These are phyloP conservation scores for Verticillium nonalfalfae DNA, from an alignment of 2,329 filamentous ascomycete species.

Conservation along the genomic window DNA sequence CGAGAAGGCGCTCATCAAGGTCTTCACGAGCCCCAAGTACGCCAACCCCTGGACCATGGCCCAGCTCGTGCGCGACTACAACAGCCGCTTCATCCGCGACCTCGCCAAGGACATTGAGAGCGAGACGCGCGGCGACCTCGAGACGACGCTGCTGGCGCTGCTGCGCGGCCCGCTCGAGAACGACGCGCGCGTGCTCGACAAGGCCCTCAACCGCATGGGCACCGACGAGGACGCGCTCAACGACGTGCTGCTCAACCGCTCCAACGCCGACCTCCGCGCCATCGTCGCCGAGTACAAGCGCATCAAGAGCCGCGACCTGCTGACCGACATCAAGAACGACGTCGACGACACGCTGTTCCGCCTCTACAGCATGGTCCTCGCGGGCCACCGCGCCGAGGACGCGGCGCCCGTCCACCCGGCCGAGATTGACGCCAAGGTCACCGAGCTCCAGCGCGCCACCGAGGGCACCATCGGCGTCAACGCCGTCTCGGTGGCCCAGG, in stretches of 20 bases:
- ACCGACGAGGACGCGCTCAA: constrained; percentile 26
- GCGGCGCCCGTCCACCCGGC: constrained; percentile 14
- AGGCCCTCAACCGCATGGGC: constrained; percentile 20
- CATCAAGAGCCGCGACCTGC: constrained; percentile 19
- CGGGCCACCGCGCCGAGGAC: constrained; percentile 19
- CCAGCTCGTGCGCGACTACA: constrained; percentile 23
- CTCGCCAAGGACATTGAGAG: constrained; percentile 24
- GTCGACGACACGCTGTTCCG: constrained; percentile 22
- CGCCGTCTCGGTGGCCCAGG: constrained; percentile 21
- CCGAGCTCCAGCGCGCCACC: constrained; percentile 23
- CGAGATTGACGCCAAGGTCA: constrained; percentile 25
- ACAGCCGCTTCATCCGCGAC: constrained; percentile 23
- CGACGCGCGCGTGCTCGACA: constrained; percentile 21
- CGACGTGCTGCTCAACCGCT: constrained; percentile 25
- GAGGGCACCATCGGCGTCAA: constrained; percentile 23
- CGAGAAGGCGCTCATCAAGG: constrained; percentile 19
- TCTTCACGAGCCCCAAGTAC: constrained; percentile 23
- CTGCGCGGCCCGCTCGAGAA: constrained; percentile 23
- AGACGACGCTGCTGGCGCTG: constrained; percentile 21
- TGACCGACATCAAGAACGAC: constrained; percentile 22
- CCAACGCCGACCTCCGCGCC: constrained; percentile 26
- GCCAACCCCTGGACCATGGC: constrained; percentile 23
- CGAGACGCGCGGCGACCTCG: constrained; percentile 22
- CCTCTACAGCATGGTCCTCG: constrained; percentile 26
- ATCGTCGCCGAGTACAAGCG: constrained; percentile 22